These are phyloP conservation scores for Polytrichum formosum DNA, from an alignment of 225 moss, liverwort and hornwort species.

Conservation along the genomic window DNA sequence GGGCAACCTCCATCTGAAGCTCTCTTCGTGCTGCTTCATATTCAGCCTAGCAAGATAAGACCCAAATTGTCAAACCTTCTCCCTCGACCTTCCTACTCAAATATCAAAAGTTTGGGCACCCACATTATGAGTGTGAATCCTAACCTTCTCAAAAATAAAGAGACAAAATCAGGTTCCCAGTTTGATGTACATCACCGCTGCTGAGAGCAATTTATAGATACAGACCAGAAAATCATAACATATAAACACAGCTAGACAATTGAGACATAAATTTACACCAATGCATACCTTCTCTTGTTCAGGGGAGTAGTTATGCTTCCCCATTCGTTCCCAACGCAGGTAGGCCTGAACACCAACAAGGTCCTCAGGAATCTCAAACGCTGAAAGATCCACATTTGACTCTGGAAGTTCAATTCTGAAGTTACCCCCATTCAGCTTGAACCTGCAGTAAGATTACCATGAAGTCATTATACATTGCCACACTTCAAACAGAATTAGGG, in stretches of 20 bases:
- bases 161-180: neutral
- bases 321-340: slow-evolving; percentile 78
- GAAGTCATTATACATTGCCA: too few species aligned
- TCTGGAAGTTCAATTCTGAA: slow-evolving; percentile 66
- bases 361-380: slow-evolving; percentile 56
- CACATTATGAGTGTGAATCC: too few species aligned
- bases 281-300: slow-evolving; percentile 71
- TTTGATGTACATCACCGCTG: too few species aligned
- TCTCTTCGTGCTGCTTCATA: slow-evolving; percentile 71
- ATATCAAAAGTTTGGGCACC: too few species aligned
- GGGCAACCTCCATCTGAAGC: slow-evolving; percentile 62
- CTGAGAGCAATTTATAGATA: too few species aligned
- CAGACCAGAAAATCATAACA: too few species aligned
- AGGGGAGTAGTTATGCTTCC: slow-evolving; percentile 67
- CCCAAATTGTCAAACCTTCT: neutral
- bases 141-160: neutral
- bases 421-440: slow-evolving; percentile 74
- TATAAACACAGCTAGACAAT: neutral
- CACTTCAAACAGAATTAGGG: too few species aligned
- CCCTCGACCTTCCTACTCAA: too few species aligned
- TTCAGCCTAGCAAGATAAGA: slow-evolving; percentile 42
- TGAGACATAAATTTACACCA: neutral
- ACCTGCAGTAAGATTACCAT: slow-evolving; percentile 36
- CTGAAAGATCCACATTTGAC: slow-evolving; percentile 31
- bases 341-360: slow-evolving; percentile 82